Percentiles rank a stretch among this genome's conserved stretches.
Conservation (phyloP, 2,329 filamentous ascomycete genomes). For the Hymenoscyphus fraxineus region DNA sequence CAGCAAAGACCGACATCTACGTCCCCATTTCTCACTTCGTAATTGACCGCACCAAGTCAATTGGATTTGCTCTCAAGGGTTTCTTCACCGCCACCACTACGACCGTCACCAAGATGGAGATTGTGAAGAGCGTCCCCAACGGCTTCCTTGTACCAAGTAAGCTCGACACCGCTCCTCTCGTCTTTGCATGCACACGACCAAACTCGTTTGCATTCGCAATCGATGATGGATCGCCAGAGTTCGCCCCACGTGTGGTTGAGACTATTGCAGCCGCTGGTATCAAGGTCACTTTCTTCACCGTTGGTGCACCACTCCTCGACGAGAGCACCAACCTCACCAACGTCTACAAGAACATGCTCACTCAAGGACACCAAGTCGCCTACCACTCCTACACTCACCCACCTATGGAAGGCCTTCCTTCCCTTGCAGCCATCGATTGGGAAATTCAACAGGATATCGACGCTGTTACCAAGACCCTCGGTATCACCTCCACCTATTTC, state of each 20-base stretch:
- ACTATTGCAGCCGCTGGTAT: slow-evolving; percentile 59
- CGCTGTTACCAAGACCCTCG: slow-evolving; percentile 40
- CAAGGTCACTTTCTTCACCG: slow-evolving; percentile 68
- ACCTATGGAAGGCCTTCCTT: slow-evolving; percentile 57
- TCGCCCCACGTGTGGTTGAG: slow-evolving; percentile 57
- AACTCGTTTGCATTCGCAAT: slow-evolving; percentile 71
- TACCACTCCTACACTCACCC: slow-evolving; percentile 67
- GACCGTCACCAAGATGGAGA: slow-evolving; percentile 54
- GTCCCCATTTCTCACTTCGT: slow-evolving; percentile 65
- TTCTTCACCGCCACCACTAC: slow-evolving; percentile 55
- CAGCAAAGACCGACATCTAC: slow-evolving; percentile 52
- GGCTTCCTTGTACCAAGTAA: slow-evolving; percentile 54
- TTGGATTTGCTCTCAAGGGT: slow-evolving; percentile 61
- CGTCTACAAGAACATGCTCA: slow-evolving; percentile 61
- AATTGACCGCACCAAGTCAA: slow-evolving; percentile 51
- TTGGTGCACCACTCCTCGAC: slow-evolving; percentile 60
- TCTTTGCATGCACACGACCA: slow-evolving; percentile 62
- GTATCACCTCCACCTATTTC: slow-evolving; percentile 53
- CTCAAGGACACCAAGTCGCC: slow-evolving; percentile 63
- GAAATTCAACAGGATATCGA: slow-evolving; percentile 56
- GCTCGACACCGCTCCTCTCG: slow-evolving; percentile 55
- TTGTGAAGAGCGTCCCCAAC: slow-evolving; percentile 52
- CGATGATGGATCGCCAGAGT: slow-evolving; percentile 60
- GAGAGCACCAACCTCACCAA: slow-evolving; percentile 55
- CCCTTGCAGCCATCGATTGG: slow-evolving; percentile 54